A percentile compares a stretch with the other conserved stretches of the same genome.
These are phyloP conservation scores for Neodidymelliopsis sp. DNA, from an alignment of 2,329 filamentous ascomycete genomes.

Conservation along the genomic window DNA sequence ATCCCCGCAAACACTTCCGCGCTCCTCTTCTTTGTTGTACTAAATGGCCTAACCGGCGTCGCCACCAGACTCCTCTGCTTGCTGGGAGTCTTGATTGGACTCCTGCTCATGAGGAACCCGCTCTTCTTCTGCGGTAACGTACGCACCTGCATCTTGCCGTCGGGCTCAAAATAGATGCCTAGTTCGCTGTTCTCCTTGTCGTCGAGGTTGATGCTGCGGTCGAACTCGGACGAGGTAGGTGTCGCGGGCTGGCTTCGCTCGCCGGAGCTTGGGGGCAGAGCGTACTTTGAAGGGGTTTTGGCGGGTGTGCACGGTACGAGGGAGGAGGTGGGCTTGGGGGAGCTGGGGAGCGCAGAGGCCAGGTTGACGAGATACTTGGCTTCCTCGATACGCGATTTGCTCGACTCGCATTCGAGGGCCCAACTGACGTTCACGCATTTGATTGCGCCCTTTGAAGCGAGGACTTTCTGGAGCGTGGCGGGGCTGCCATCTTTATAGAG, in stretches of 20 bases:
- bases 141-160: conserved; percentile 57
- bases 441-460: conserved; percentile 74
- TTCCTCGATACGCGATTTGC: conserved; percentile 46
- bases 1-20: conserved; percentile 27
- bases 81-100: conserved; percentile 61
- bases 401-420: conserved; percentile 71
- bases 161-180: conserved; percentile 48
- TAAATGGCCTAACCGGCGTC: conserved; percentile 33
- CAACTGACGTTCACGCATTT: conserved; percentile 88
- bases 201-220: conserved; percentile 33
- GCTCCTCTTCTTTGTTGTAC: conserved; percentile 33
- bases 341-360: conserved; percentile 27
- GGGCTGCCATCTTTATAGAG: conserved; percentile 88
- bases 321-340: conserved; percentile 28
- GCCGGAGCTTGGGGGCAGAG: conserved; percentile 30
- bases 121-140: conserved; percentile 36
- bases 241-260: conserved; percentile 35
- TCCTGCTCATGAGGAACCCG: conserved; percentile 40
- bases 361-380: conserved; percentile 42
- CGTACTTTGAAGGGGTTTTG: conserved; percentile 41
- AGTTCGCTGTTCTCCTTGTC: conserved; percentile 49
- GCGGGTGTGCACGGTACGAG: conserved; percentile 40
- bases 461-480: conserved; percentile 81
- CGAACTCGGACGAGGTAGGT: conserved; percentile 39
- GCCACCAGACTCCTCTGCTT: conserved; percentile 53